These are phyloP conservation scores for Trichoderma reesei DNA, from an alignment of 495 filamentous ascomycete genomes.

Conservation along the genomic window DNA sequence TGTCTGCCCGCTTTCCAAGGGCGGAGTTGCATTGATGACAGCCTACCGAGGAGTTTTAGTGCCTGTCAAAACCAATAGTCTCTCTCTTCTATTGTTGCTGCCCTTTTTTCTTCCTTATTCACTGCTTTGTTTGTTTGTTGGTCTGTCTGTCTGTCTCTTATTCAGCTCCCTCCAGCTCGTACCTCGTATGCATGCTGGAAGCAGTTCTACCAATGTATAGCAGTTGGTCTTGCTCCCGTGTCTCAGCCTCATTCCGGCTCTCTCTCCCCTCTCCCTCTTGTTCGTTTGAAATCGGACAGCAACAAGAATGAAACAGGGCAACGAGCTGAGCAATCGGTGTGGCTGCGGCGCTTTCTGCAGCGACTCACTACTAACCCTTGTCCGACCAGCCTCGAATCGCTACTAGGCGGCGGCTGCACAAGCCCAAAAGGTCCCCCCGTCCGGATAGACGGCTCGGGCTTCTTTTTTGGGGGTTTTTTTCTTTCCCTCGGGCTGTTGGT, in stretches of 20 bases:
- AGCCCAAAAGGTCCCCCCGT: not conserved
- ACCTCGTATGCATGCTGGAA: not conserved
- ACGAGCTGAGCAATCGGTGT: not conserved
- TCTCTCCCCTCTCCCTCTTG: not conserved
- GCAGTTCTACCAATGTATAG: not conserved
- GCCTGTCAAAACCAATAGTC: not conserved
- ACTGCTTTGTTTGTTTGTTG: too few relatives aligned
- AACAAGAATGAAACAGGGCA: not conserved
- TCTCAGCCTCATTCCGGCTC: not conserved
- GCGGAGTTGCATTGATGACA: too few relatives aligned
- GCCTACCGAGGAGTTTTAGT: too few relatives aligned
- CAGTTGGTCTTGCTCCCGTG: too few relatives aligned
- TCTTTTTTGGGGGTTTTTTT: not conserved
- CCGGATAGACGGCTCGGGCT: not conserved
- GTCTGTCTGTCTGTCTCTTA: too few relatives aligned
- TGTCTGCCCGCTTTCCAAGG: not conserved
- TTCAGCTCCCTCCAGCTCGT: too few relatives aligned
- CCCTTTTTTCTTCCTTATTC: not conserved
- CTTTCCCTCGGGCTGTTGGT: too few relatives aligned
- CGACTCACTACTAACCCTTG: not conserved
- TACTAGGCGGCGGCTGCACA: not conserved
- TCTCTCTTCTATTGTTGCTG: not conserved
- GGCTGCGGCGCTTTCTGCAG: constrained; percentile 1
- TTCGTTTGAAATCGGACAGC: not conserved
- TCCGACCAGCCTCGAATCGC: not conserved